phyloP scores from a whole-genome alignment of 2,329 filamentous ascomycete species.

The Didymella keratinophila region DNA sequence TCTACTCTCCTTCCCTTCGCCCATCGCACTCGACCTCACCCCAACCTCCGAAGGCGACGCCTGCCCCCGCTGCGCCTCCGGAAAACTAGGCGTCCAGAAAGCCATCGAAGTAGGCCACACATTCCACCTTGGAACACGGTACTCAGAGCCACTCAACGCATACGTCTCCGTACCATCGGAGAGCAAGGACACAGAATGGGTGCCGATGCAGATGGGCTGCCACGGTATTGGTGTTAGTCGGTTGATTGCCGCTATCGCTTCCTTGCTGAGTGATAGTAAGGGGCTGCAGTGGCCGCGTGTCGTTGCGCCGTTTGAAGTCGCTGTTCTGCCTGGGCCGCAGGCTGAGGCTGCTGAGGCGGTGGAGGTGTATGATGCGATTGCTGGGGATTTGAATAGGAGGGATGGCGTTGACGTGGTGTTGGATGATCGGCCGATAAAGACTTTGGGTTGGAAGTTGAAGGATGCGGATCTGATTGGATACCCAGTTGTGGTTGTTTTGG shows the following conservation, averaged over 20 bases:
- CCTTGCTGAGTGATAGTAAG: conserved; percentile 56
- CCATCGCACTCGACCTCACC: conserved; percentile 63
- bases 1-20: conserved; percentile 2
- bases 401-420: conserved; percentile 41
- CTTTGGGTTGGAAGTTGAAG: conserved; percentile 83
- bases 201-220: conserved; percentile 89
- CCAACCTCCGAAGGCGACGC: conserved; percentile 71
- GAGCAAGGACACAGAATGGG: conserved; percentile 42
- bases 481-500: conserved; percentile 81
- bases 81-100: conserved; percentile 69
- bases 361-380: conserved; percentile 70
- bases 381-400: neutral
- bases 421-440: conserved; percentile 58
- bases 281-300: conserved; percentile 85
- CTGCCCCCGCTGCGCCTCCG: conserved; percentile 74
- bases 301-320: conserved; percentile 84
- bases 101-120: conserved; percentile 94
- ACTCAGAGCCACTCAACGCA: conserved; percentile 77
- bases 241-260: conserved; percentile 83
- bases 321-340: conserved; percentile 65
- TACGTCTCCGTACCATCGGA: conserved; percentile 59
- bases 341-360: conserved; percentile 59
- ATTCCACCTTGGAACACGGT: conserved; percentile 90
- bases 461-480: conserved; percentile 93
- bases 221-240: conserved; percentile 94